Evolutionary conservation across 495 filamentous ascomycete genomes (phyloP).

Genomic region (Viridothelium virens): DNA sequence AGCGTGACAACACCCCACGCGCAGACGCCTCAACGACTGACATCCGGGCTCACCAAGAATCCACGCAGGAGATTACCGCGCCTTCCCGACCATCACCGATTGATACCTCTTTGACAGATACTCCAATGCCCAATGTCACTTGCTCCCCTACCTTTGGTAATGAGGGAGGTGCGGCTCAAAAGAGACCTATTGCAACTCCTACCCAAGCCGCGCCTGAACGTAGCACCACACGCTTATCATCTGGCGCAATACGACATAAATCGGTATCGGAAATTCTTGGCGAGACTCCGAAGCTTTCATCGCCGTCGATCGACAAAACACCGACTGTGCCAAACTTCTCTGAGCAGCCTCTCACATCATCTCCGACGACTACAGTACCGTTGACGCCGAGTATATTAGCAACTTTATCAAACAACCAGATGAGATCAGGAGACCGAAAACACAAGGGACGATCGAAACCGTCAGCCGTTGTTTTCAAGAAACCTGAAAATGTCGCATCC

Average conservation of each 20-base stretch:
- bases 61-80: background rate
- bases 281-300: conserved; percentile 47
- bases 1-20: background rate
- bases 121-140: background rate
- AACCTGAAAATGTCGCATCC: conserved; percentile 35
- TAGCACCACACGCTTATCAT: conserved; percentile 58
- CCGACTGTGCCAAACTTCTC: background rate
- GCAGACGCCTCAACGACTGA: background rate
- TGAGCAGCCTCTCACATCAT: conserved; percentile 5
- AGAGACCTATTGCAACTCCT: conserved; percentile 21
- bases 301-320: conserved; percentile 9
- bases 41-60: background rate
- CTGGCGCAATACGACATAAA: conserved; percentile 61
- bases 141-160: background rate
- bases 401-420: conserved; percentile 5
- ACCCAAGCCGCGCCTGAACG: conserved; percentile 38
- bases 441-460: conserved; percentile 10
- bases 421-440: conserved; percentile 9
- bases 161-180: conserved; percentile 12
- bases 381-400: background rate
- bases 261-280: conserved; percentile 66
- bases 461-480: conserved; percentile 76
- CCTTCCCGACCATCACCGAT: background rate
- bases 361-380: background rate
- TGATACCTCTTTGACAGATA: conserved; percentile 1